A percentile compares a stretch with the other conserved stretches of the same genome.
These are phyloP conservation scores for Amanita exitialis DNA, from an alignment of 768 basidiomycete species.

Conservation along the genomic window DNA sequence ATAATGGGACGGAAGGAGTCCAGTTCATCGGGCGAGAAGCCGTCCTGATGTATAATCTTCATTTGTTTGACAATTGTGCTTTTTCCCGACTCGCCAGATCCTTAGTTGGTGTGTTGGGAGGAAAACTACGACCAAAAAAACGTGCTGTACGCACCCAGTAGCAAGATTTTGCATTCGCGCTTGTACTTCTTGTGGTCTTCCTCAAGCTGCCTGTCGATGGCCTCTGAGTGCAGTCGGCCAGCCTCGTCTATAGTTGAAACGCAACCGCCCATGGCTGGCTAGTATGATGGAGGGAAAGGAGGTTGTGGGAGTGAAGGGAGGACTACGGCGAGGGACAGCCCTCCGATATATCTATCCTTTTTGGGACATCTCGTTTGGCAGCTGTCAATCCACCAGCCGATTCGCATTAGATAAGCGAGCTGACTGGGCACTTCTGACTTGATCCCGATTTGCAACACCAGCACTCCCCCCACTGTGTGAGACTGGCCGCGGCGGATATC, in stretches of 20 bases:
- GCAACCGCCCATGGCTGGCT: constrained; percentile 52
- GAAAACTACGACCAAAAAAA: neutral
- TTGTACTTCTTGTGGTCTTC: constrained; percentile 77
- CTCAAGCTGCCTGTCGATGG: constrained; percentile 77
- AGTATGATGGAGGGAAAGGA: neutral
- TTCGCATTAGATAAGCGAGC: neutral
- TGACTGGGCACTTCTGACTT: no score
- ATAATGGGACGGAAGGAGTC: constrained; percentile 69
- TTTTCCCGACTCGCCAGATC: constrained; percentile 93
- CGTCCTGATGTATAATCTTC: constrained; percentile 96
- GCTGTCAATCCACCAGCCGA: neutral
- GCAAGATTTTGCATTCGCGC: constrained; percentile 86
- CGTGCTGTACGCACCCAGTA: constrained; percentile 56
- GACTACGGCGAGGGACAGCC: constrained; percentile 1
- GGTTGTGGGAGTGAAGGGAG: neutral
- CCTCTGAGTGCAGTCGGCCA: constrained; percentile 54
- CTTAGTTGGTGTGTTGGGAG: constrained; percentile 26
- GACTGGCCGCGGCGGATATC: no score
- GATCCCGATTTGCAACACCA: no score
- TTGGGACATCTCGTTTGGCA: neutral
- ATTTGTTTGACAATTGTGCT: constrained; percentile 97
- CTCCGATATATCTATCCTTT: constrained; percentile 8
- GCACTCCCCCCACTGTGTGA: no score
- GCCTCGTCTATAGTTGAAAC: constrained; percentile 47
- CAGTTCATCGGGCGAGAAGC: constrained; percentile 74